phyloP scores from a whole-genome alignment of 495 filamentous ascomycete species.

The Tuber melanosporum region DNA sequence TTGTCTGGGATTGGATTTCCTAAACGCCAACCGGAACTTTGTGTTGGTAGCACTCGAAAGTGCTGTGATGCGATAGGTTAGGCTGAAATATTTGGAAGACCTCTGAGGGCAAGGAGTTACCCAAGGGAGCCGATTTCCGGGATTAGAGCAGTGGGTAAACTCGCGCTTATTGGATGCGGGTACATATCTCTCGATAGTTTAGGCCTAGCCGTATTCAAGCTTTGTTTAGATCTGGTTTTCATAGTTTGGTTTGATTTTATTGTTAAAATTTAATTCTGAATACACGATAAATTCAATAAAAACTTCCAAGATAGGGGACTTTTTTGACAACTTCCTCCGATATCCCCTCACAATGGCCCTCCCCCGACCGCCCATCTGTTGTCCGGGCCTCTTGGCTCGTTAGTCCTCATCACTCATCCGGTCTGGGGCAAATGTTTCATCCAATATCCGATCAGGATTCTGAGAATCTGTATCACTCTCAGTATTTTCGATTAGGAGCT shows the following conservation, averaged over 20 bases:
- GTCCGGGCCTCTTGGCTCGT: not conserved
- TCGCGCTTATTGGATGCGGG: too few species aligned
- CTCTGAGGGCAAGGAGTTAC: not conserved
- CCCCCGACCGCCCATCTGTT: not conserved
- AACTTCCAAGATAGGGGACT: not conserved
- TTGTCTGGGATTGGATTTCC: too few species aligned
- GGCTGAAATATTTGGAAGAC: too few species aligned
- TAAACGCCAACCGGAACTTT: too few species aligned
- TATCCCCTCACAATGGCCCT: not conserved
- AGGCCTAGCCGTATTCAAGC: not conserved
- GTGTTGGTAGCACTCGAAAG: too few species aligned
- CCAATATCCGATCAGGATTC: not conserved
- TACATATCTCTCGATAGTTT: too few species aligned
- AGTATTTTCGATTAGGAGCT: not conserved
- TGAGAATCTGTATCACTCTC: not conserved
- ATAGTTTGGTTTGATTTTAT: not conserved
- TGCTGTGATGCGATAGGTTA: too few species aligned
- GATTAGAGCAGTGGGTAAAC: too few species aligned
- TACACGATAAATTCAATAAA: not conserved
- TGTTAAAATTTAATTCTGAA: not conserved
- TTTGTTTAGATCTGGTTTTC: not conserved
- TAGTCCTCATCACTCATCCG: not conserved
- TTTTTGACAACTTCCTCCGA: not conserved
- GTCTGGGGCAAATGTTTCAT: not conserved
- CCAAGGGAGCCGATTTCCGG: not conserved